These are phyloP conservation scores for Lactarius psammicola DNA, from an alignment of 768 basidiomycete species.

Conservation along the genomic window DNA sequence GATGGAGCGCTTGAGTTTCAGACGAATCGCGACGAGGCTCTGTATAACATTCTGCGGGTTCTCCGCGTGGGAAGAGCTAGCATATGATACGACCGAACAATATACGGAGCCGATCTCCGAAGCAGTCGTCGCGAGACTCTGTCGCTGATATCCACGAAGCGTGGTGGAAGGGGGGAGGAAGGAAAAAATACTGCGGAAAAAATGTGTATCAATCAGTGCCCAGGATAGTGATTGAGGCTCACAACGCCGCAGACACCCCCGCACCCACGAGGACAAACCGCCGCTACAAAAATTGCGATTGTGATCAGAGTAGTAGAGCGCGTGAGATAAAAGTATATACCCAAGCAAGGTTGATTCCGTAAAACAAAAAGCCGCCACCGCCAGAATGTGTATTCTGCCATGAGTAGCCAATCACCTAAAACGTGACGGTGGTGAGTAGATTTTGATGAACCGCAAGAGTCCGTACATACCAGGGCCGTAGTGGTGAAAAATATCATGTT, in stretches of 20 bases:
- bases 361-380: slow-evolving; percentile 52
- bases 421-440: background rate
- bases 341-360: slow-evolving; percentile 72
- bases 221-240: slow-evolving; percentile 33
- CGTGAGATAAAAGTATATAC: slow-evolving; percentile 36
- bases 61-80: slow-evolving; percentile 51
- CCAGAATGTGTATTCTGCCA: slow-evolving; percentile 58
- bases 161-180: slow-evolving; percentile 75
- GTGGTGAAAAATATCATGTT: slow-evolving; percentile 70
- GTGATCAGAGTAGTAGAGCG: background rate
- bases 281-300: slow-evolving; percentile 38
- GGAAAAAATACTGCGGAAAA: slow-evolving; percentile 53
- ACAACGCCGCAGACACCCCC: slow-evolving; percentile 81
- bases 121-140: slow-evolving; percentile 64
- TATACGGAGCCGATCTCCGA: slow-evolving; percentile 68
- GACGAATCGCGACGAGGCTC: slow-evolving; percentile 69
- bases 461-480: slow-evolving; percentile 49
- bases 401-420: slow-evolving; percentile 69
- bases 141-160: slow-evolving; percentile 69
- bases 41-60: slow-evolving; percentile 57
- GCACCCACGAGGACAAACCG: slow-evolving; percentile 67
- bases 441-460: background rate
- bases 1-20: slow-evolving; percentile 65
- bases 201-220: slow-evolving; percentile 10
- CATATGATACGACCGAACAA: slow-evolving; percentile 73